phyloP scores from a whole-genome alignment of 1,284 basidiomycete species.

The Coriolopsis trogii region DNA sequence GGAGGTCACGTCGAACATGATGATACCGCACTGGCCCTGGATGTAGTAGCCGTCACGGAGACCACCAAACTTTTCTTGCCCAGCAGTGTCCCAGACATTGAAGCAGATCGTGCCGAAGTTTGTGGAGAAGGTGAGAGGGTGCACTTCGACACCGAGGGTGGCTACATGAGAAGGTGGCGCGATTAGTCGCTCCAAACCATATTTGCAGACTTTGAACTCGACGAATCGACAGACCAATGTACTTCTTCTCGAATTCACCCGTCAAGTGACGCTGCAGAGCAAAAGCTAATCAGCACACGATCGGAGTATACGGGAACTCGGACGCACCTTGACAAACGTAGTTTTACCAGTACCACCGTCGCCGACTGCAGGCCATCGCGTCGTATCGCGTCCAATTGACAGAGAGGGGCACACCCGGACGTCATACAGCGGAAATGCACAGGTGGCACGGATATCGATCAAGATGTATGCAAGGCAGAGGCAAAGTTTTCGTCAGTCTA shows the following conservation, averaged over 20 bases:
- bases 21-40: constrained; percentile 99
- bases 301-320: constrained; percentile 36
- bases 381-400: constrained; percentile 18
- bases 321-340: constrained; percentile 91
- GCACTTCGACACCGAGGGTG: constrained; percentile 99
- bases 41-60: constrained; percentile 98
- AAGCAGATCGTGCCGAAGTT: constrained; percentile 99
- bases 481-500: constrained; percentile 24
- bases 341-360: constrained; percentile 99
- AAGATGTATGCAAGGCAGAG: constrained; percentile 19
- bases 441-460: constrained; percentile 28
- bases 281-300: constrained; percentile 57
- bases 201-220: too few species aligned
- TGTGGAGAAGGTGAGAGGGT: constrained; percentile 95
- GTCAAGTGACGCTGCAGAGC: constrained; percentile 90
- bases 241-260: constrained; percentile 99
- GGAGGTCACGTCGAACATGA: constrained; percentile 99
- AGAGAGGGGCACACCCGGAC: constrained; percentile 7
- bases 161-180: constrained; percentile 53
- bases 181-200: constrained; percentile 17
- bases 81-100: constrained; percentile 99
- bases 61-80: constrained; percentile 99
- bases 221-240: constrained; percentile 90
- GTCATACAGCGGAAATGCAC: constrained; percentile 34
- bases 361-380: constrained; percentile 66